Conservation (phyloP, 257 asterid species). For the Thymus mandschuricus region DNA sequence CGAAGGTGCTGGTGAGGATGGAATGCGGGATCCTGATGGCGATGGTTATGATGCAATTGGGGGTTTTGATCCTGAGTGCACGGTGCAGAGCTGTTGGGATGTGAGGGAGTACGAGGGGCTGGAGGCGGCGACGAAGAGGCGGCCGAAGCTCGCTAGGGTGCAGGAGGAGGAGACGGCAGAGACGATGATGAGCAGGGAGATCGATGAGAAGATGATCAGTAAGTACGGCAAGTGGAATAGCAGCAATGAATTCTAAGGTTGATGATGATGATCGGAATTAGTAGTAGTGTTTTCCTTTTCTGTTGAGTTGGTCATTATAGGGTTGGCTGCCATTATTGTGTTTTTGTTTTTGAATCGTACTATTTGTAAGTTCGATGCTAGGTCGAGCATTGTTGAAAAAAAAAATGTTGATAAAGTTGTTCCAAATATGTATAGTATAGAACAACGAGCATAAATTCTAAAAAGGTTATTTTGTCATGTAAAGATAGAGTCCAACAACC, state of each 20-base stretch:
- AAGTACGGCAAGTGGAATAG: constrained; percentile 60
- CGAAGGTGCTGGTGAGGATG: constrained; percentile 65
- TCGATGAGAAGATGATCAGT: constrained; percentile 65
- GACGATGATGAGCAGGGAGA: constrained; percentile 47
- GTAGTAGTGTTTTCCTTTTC: too few relatives aligned
- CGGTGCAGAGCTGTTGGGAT: constrained; percentile 57
- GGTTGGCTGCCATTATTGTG: too few relatives aligned
- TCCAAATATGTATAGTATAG: too few relatives aligned
- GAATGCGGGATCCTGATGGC: constrained; percentile 84
- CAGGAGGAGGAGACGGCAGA: constrained; percentile 50
- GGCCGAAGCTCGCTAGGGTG: constrained; percentile 50
- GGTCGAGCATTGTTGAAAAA: too few relatives aligned
- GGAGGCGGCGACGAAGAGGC: constrained; percentile 54
- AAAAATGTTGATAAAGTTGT: too few relatives aligned
- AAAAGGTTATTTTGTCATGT: too few relatives aligned
- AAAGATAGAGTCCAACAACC: too few relatives aligned
- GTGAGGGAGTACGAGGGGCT: constrained; percentile 52
- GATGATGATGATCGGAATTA: too few relatives aligned
- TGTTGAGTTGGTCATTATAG: too few relatives aligned
- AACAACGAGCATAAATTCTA: too few relatives aligned
- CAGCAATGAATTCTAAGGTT: constrained; percentile 32
- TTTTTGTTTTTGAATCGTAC: too few relatives aligned
- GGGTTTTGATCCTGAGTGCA: constrained; percentile 51
- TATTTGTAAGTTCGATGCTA: too few relatives aligned
- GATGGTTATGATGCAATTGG: constrained; percentile 73